phyloP scores from a whole-genome alignment of 1,284 basidiomycete species.

The Omphalotus olearius region DNA sequence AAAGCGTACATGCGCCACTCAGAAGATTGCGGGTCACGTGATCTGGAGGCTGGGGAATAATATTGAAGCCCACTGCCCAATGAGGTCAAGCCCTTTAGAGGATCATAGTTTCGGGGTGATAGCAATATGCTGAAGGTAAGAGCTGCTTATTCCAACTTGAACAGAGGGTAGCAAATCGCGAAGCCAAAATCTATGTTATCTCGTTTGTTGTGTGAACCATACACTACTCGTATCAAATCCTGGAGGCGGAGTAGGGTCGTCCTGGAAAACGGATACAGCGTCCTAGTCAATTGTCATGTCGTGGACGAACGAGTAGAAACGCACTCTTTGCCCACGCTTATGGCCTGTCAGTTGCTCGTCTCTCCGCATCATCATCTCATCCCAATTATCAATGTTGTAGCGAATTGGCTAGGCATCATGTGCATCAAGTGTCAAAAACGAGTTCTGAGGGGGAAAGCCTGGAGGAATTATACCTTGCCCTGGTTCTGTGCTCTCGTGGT shows the following conservation, averaged over 20 bases:
- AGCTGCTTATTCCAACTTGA: too few relatives aligned
- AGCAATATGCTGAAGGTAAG: too few relatives aligned
- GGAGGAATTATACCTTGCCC: constrained; percentile 67
- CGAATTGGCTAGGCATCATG: constrained; percentile 61
- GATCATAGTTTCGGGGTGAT: too few relatives aligned
- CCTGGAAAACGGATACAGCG: constrained; percentile 40
- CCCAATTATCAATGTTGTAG: constrained; percentile 85
- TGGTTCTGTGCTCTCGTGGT: constrained; percentile 79
- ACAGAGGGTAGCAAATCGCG: not conserved
- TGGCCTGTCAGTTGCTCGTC: constrained; percentile 89
- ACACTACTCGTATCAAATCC: constrained; percentile 75
- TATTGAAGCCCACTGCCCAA: too few relatives aligned
- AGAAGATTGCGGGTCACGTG: too few relatives aligned
- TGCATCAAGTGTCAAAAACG: not conserved
- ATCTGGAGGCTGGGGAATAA: too few relatives aligned
- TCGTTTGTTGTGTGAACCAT: constrained; percentile 63
- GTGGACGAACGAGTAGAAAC: constrained; percentile 24
- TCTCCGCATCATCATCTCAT: constrained; percentile 92
- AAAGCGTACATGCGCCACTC: too few relatives aligned
- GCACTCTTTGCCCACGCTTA: constrained; percentile 77
- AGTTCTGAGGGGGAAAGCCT: not conserved
- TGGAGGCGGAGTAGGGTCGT: constrained; percentile 67
- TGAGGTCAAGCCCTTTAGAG: too few relatives aligned
- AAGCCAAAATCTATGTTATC: constrained; percentile 13
- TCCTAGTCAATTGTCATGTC: not conserved